phyloP scores from a whole-genome alignment of 164 flowering plant species.

The Nymphaea thermarum region DNA sequence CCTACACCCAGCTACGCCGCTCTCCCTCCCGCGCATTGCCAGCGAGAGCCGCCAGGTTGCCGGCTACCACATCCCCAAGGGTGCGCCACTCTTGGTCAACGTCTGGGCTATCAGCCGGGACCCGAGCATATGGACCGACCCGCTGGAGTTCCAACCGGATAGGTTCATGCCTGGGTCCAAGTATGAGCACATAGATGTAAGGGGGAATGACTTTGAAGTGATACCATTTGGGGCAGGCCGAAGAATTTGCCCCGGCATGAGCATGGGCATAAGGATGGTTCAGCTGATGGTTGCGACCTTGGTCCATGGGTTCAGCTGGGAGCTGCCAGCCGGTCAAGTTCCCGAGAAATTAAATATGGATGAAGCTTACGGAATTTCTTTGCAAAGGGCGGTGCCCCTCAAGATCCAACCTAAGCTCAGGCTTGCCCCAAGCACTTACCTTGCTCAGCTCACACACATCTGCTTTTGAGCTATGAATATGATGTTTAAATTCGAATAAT shows the following conservation, averaged over 20 bases:
- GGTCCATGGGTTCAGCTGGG: conserved; percentile 64
- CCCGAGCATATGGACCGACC: conserved; percentile 57
- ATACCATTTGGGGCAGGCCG: conserved; percentile 91
- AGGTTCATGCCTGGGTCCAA: conserved; percentile 63
- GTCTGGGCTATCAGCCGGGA: conserved; percentile 85
- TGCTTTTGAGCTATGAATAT: too few relatives aligned
- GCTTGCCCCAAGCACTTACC: not conserved
- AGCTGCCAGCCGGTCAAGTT: conserved; percentile 24
- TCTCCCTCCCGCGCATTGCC: conserved; percentile 64
- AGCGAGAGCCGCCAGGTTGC: conserved; percentile 47
- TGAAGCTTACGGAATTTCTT: conserved; percentile 74
- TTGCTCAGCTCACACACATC: conserved; percentile 7
- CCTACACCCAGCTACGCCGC: conserved; percentile 83
- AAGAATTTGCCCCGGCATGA: conserved; percentile 75
- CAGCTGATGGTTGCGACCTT: conserved; percentile 48
- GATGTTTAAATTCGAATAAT: too few relatives aligned
- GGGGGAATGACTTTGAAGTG: conserved; percentile 63
- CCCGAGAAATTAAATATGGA: conserved; percentile 63
- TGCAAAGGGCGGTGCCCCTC: conserved; percentile 55
- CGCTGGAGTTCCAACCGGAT: conserved; percentile 49
- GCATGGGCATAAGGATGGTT: conserved; percentile 63
- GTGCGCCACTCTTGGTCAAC: conserved; percentile 52
- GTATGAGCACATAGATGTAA: conserved; percentile 38
- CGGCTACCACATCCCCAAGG: conserved; percentile 68
- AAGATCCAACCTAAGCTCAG: conserved; percentile 30